Evolutionary conservation across 1,139 yeast species (phyloP), one percentile per base, ranked within the genome.

Genomic region (Yamadazyma sp.): DNA sequence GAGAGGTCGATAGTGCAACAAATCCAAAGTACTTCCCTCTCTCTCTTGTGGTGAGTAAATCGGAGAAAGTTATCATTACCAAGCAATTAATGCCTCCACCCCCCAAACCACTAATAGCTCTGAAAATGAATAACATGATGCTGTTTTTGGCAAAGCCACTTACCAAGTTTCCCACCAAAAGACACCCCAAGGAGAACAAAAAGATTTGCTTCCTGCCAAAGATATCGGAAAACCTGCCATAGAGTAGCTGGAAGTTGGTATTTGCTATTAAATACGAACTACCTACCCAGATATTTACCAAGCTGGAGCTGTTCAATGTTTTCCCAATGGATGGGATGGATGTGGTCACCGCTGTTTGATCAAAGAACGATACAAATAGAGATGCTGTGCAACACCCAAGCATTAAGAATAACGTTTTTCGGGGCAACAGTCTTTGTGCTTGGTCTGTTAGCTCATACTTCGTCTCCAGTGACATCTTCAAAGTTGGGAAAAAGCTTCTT

Each of bases 1-100:
- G 45, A 0, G 81, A 81, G n/a, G 77, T 69, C 33, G 66, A 63
- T 0, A 75, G 55, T 4, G 80, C 81, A 25, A 76, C 59, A 31
- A 68, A 66, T 1, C 75, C 75, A 49, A 68, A 73, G 47, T 60
- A 69, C 42, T 65, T 68, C 0, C 76, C 75, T 47, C 77, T 56
- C 45, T 68, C 66, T 43, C 66, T 60, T 17, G 69, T 58, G 0
- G 73, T 64, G 10, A 69, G 64, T 14, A 71, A 55, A 43, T 72
- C 77, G 37, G 74, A 64, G 40, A 69, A 58, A 11, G 70, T 62
- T n/a, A 70, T 70, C 73, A 70, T 69, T 1, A 63, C 58, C 39
- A 71, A 50, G 23, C 72, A 64, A 30, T 70, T 69, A 1, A 66
- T 61, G 0, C 77, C 77, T 3, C 77, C 77, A 17, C 65, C 62